A percentile compares a stretch with the other conserved stretches of the same genome.
phyloP scores from a whole-genome alignment of 306 rosid species.

The Dalbergia cochinchinensis region DNA sequence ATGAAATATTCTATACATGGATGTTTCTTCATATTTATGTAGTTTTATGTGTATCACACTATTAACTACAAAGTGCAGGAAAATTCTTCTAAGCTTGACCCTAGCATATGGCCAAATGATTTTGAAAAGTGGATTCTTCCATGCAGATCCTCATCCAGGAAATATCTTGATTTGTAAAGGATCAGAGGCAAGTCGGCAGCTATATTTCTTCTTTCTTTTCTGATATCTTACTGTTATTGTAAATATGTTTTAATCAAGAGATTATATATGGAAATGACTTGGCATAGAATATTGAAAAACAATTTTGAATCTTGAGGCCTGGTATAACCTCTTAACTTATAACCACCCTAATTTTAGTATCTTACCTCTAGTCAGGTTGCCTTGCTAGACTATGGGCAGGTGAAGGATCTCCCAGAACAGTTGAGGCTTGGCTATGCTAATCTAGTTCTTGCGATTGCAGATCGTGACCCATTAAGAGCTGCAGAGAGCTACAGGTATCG shows the following conservation, averaged over 20 bases:
- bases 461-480: constrained; percentile 72
- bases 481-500: constrained; percentile 84
- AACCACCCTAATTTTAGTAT: constrained; percentile 42
- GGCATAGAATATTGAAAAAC: constrained; percentile 35
- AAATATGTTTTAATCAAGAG: constrained; percentile 23
- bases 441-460: constrained; percentile 90
- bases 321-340: constrained; percentile 22
- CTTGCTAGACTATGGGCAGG: constrained; percentile 97
- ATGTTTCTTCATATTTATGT: constrained; percentile 34
- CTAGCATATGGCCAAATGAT: constrained; percentile 99
- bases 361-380: constrained; percentile 73
- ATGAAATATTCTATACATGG: constrained; percentile 10
- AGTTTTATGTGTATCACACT: constrained; percentile 2
- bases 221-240: constrained; percentile 25
- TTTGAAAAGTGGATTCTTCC: constrained; percentile 94
- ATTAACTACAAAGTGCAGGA: constrained; percentile 68
- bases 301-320: constrained; percentile 37
- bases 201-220: constrained; percentile 18
- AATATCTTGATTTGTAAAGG: constrained; percentile 92
- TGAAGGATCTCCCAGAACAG: constrained; percentile 92
- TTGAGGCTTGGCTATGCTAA: constrained; percentile 96
- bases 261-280: constrained; percentile 16
- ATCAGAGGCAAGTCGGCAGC: constrained; percentile 83
- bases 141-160: constrained; percentile 99
- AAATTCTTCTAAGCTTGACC: constrained; percentile 91